Conservation (phyloP, 225 moss, liverwort and hornwort species). For the Physcomitrium patens region DNA sequence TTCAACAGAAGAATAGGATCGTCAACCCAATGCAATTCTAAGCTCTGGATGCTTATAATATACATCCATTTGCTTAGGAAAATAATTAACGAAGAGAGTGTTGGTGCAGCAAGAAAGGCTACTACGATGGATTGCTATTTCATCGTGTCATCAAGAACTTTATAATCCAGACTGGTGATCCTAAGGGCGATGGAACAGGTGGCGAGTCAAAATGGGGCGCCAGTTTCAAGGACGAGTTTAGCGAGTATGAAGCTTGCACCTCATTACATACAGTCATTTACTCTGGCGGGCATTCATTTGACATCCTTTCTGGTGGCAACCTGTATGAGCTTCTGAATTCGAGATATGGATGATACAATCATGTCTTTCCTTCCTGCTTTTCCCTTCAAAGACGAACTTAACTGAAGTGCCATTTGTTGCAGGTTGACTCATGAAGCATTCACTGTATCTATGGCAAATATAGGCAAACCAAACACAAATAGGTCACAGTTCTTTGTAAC, state of each 20-base stretch:
- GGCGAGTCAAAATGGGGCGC: slow-evolving; percentile 76
- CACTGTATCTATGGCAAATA: slow-evolving; percentile 79
- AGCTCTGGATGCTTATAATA: background rate
- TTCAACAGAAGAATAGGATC: background rate
- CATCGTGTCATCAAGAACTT: slow-evolving; percentile 82
- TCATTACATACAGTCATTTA: background rate
- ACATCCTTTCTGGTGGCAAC: background rate
- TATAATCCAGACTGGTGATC: slow-evolving; percentile 85
- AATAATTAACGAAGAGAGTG: background rate
- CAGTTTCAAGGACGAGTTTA: slow-evolving; percentile 65
- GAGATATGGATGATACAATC: background rate
- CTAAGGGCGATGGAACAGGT: slow-evolving; percentile 69
- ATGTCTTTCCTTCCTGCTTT: background rate
- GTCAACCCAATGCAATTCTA: background rate
- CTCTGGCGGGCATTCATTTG: background rate
- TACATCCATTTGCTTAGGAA: background rate
- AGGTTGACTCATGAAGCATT: slow-evolving; percentile 74
- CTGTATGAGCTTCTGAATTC: background rate
- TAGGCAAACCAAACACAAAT: slow-evolving; percentile 56
- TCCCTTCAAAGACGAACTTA: background rate
- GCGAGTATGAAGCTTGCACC: slow-evolving; percentile 40
- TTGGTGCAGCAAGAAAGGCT: slow-evolving; percentile 66
- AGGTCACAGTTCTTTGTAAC: slow-evolving; percentile 85
- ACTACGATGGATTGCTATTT: slow-evolving; percentile 64
- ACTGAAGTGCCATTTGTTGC: slow-evolving; percentile 28